Evolutionary conservation across 352 stramenopile species (phyloP), one percentile per base, ranked within the genome.

Genomic region (Phytopythium helicoides): DNA sequence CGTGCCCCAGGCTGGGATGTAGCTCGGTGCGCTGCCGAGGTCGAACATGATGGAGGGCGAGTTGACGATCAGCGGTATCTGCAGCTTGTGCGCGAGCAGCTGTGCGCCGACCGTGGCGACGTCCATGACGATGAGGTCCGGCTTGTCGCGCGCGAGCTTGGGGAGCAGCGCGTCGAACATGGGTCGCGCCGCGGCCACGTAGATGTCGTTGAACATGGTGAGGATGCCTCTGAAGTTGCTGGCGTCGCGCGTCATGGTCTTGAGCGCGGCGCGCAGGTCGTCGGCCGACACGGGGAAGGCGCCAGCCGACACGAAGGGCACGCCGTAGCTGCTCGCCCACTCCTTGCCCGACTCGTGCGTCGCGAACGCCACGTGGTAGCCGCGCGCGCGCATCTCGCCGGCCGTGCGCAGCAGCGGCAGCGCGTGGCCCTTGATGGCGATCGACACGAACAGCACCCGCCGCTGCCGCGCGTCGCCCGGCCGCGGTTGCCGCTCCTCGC

Each of bases 161-260:
- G 72, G 64, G 25, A 89, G 50, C 18, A 96, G 53, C 6, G 78
- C 73, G 31, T 91, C 76, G 55, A 80, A 94, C 81, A 96, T 92
- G 10, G 82, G 80, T 0, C 74, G 75, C 14, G 79, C 82, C 3
- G 84, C 80, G 12, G 73, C 75, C 11, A 93, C 71, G 68, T 92
- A 94, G 36, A 94, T 87, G 51, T 94, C 85, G 63, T 85, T 93
- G 64, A 94, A 90, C 78, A 94, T 92, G 56, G 81, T 92, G 36
- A 94, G 55, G 65, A 94, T 92, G 37, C 82, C 82, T 45, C 82
- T 76, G 53, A 94, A 92, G 56, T 85, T 92, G 49, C 80, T 91
- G 36, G 81, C 75, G 60, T 94, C 82, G 28, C 79, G 73, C 38
- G 82, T 92, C 76, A 94, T 92, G 21, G 66, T 68, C 60, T 83